Conservation (phyloP, 2,329 filamentous ascomycete genomes). For the Dothistroma pini region DNA sequence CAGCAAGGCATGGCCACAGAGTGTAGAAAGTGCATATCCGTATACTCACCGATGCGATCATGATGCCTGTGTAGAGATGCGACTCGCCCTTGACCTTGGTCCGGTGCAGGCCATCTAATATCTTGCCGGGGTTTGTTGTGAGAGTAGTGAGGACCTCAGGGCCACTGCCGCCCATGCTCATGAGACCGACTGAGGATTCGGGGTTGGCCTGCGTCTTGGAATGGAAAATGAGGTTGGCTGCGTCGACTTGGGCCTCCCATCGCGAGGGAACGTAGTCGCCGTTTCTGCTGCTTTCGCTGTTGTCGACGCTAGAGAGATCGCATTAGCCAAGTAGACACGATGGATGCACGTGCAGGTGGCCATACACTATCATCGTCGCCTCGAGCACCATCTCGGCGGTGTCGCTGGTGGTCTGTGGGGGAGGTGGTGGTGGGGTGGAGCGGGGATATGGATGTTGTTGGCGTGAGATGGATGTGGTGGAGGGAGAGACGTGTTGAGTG, state of each 20-base stretch:
- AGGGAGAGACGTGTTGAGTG: not conserved
- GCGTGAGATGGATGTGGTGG: not conserved
- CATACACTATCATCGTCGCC: slow-evolving; percentile 92
- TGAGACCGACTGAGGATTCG: slow-evolving; percentile 93
- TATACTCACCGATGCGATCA: slow-evolving; percentile 74
- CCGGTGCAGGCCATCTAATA: slow-evolving; percentile 84
- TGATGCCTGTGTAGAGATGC: slow-evolving; percentile 89
- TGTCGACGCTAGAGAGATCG: slow-evolving; percentile 67
- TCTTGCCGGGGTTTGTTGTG: slow-evolving; percentile 93
- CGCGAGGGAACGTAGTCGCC: slow-evolving; percentile 87
- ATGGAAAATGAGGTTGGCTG: slow-evolving; percentile 91
- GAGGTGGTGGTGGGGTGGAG: not conserved
- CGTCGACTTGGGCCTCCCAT: slow-evolving; percentile 94
- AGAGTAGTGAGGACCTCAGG: slow-evolving; percentile 95
- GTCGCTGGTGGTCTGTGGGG: not conserved
- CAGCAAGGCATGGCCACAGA: not conserved
- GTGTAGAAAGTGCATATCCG: not conserved
- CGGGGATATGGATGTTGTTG: not conserved
- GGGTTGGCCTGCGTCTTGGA: slow-evolving; percentile 93
- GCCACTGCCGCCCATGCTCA: slow-evolving; percentile 95
- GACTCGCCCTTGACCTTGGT: slow-evolving; percentile 90
- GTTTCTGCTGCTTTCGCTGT: slow-evolving; percentile 97
- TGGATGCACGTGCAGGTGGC: slow-evolving; percentile 13
- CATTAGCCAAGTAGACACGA: slow-evolving; percentile 19
- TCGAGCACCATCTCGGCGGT: slow-evolving; percentile 86